Base-by-base conservation (phyloP, 345 rosid genomes). In the Brassica nigra region DNA sequence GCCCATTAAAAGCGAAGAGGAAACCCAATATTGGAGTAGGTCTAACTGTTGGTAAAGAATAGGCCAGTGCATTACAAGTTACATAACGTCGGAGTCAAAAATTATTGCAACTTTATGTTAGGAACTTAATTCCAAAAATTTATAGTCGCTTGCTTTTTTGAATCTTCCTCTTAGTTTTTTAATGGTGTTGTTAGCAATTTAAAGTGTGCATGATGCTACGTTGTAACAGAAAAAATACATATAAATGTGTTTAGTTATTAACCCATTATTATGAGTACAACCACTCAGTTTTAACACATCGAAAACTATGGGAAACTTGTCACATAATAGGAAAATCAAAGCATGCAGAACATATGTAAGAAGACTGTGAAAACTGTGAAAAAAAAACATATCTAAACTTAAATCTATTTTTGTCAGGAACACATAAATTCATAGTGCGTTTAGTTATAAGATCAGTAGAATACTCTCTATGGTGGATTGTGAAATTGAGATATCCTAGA, bases 401-500 rank as follows among this genome's bases (percentile, higher is more conserved):
- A 36, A 36, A 36, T 36, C 55, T 47, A 42, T 47, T 3, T 47
- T 47, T 18, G 63, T 23, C 33, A 59, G n/a, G 62, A 59, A n/a
- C 57, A 31, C 54, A 47, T 70, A 71, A 18, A 18, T 18, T 18
- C 18, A 18, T 54, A 66, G 8, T 16, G 49, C 27, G 5, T 20
- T 20, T 36, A 66, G 36, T 74, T 34, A 80, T 68, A 31, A 62
- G 66, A 47, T 79, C 64, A 42, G 69, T 79, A 49, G 33, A 79
- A 68, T 52, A 12, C 64, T 74, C 10, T 44, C 14, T 47, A 27
- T 49, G 55, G 57, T 49, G 65, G 4, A 18, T 11, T 74, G 63
- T 61, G 58, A 74, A 79, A 80, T 74, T 62, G 39, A 74, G 70
- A 74, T 23, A 49, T 34, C 34, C 70, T 2, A 79, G 65, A 74